A percentile compares a stretch with the other conserved stretches of the same genome.
Evolutionary conservation across 78 protist species (phyloP).

Genomic region (Guillardia theta): DNA sequence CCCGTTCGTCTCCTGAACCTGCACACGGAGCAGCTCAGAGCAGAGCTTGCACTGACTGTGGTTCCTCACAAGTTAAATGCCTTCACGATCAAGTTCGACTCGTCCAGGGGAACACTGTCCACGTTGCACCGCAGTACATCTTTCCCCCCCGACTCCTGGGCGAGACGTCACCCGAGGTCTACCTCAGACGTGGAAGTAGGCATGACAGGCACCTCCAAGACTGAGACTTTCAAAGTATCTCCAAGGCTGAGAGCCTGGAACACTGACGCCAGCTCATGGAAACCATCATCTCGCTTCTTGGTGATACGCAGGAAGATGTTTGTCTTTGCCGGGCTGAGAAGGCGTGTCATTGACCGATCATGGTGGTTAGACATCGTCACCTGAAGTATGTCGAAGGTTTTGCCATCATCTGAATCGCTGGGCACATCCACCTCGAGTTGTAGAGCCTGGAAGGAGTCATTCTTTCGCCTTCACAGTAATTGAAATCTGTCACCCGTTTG

Average conservation of each 20-base stretch:
- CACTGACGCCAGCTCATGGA: slow-evolving; percentile 48
- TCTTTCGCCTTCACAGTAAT: too few species aligned
- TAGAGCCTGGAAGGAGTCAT: too few species aligned
- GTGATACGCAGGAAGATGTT: slow-evolving; percentile 46
- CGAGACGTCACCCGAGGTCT: too few species aligned
- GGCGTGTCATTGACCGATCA: too few species aligned
- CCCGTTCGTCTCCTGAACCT: not conserved
- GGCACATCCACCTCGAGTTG: too few species aligned
- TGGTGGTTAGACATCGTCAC: too few species aligned
- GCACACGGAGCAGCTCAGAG: not conserved
- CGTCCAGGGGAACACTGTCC: slow-evolving; percentile 9
- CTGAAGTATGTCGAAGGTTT: too few species aligned
- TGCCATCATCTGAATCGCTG: too few species aligned
- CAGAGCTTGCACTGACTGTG: not conserved
- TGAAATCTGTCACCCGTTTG: too few species aligned
- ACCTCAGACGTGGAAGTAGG: too few species aligned
- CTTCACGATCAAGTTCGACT: not conserved
- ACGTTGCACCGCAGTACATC: not conserved
- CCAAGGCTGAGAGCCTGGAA: slow-evolving; percentile 44
- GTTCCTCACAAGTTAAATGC: not conserved
- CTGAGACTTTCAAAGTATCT: not conserved
- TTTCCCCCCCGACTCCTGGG: not conserved
- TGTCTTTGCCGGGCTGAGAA: slow-evolving; percentile 27
- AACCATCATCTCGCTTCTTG: slow-evolving; percentile 36
- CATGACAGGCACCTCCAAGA: not conserved